These are phyloP conservation scores for Fusarium equiseti DNA, from an alignment of 2,329 filamentous ascomycete genomes.

Conservation along the genomic window DNA sequence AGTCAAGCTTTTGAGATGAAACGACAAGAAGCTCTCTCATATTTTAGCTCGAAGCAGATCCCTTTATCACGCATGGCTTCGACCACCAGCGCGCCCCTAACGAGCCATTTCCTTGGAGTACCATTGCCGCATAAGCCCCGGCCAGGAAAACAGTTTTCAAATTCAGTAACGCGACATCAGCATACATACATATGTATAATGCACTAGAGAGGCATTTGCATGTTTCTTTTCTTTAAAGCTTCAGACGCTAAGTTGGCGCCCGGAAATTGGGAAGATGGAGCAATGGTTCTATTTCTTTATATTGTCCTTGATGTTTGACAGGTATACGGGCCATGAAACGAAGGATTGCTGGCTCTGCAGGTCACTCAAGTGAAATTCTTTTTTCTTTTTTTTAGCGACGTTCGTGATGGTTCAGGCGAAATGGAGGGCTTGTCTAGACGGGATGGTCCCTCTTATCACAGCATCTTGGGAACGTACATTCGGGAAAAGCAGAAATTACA, in stretches of 20 bases:
- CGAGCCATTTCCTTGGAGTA: slow-evolving; percentile 35
- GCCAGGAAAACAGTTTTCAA: slow-evolving; percentile 35
- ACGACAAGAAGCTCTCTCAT: slow-evolving; percentile 60
- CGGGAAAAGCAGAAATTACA: slow-evolving; percentile 4
- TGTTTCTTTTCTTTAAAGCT: not conserved
- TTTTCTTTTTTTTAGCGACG: not conserved
- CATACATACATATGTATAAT: not conserved
- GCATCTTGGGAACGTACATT: slow-evolving; percentile 15
- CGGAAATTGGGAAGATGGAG: slow-evolving; percentile 15
- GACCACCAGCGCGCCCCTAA: slow-evolving; percentile 46
- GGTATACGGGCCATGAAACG: not conserved
- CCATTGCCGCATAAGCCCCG: slow-evolving; percentile 41
- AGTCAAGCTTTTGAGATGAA: slow-evolving; percentile 63
- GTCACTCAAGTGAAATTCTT: slow-evolving; percentile 1
- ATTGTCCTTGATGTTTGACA: slow-evolving; percentile 18
- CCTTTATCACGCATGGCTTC: slow-evolving; percentile 48
- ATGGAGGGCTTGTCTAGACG: slow-evolving; percentile 5
- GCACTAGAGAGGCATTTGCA: slow-evolving; percentile 2
- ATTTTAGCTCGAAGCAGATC: slow-evolving; percentile 51
- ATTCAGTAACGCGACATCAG: slow-evolving; percentile 11
- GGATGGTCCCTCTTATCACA: slow-evolving; percentile 5
- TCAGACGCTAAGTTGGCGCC: not conserved
- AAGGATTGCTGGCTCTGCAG: slow-evolving; percentile 6
- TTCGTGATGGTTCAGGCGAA: slow-evolving; percentile 9
- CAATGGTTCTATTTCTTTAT: slow-evolving; percentile 16